These are phyloP conservation scores for Aspergillus brunneoviolaceus DNA, from an alignment of 2,329 filamentous ascomycete genomes.

Conservation along the genomic window DNA sequence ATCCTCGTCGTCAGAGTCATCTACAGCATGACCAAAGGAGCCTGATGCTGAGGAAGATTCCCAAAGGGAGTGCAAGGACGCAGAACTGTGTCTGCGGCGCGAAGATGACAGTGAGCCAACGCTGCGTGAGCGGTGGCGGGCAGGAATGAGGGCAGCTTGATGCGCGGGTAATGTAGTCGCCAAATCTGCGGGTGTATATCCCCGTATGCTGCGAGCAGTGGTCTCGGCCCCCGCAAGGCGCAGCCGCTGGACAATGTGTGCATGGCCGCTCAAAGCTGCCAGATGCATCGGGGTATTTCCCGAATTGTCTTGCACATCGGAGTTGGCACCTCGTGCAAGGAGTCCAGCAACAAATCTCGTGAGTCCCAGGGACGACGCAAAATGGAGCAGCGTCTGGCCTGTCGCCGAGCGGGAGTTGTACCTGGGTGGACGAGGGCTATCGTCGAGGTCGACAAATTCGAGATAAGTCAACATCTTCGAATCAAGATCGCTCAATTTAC, in stretches of 20 bases:
- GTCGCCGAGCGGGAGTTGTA: conserved; percentile 65
- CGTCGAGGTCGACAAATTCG: conserved; percentile 76
- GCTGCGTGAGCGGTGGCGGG: conserved; percentile 67
- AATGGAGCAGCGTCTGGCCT: conserved; percentile 78
- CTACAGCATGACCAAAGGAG: conserved; percentile 46
- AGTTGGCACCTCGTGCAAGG: conserved; percentile 73
- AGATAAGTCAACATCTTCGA: conserved; percentile 68
- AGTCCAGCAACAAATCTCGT: conserved; percentile 74
- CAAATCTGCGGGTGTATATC: conserved; percentile 70
- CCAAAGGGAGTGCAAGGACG: conserved; percentile 67
- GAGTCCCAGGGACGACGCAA: conserved; percentile 73
- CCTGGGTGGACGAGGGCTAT: conserved; percentile 65
- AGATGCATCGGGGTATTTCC: conserved; percentile 82
- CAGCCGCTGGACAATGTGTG: conserved; percentile 73
- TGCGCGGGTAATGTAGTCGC: conserved; percentile 65
- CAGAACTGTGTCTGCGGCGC: conserved; percentile 58
- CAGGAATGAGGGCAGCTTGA: conserved; percentile 61
- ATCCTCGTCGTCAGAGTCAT: conserved; percentile 38
- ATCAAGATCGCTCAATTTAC: conserved; percentile 58
- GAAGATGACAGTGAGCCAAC: conserved; percentile 55
- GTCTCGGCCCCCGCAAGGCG: conserved; percentile 72
- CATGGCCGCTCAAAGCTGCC: conserved; percentile 72
- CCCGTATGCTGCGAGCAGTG: conserved; percentile 66
- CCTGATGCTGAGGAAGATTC: conserved; percentile 53
- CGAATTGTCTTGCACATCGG: conserved; percentile 71